Conservation (phyloP, 352 stramenopile species). For the Globisporangium cystogenes region DNA sequence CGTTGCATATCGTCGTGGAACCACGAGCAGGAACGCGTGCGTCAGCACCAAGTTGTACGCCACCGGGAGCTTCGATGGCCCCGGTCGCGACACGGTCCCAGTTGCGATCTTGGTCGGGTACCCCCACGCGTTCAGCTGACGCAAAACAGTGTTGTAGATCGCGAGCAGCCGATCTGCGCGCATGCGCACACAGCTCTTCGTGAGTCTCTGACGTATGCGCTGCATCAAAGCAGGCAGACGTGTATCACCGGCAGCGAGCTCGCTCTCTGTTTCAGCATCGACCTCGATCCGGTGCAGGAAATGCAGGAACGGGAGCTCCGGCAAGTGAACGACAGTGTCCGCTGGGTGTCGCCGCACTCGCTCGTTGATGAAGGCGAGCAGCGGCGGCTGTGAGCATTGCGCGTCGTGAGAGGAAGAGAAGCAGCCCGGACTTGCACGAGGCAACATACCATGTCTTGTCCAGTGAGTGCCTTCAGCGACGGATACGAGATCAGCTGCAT, state of each 20-base stretch:
- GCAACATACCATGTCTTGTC: conserved; percentile 33
- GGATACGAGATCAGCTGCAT: conserved; percentile 85
- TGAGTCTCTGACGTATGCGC: no score
- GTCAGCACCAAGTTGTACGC: conserved; percentile 80
- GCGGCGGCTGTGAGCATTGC: conserved; percentile 37
- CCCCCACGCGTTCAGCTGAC: conserved; percentile 28
- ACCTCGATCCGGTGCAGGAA: conserved; percentile 63
- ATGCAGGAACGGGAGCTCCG: conserved; percentile 66
- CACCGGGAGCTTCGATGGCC: conserved; percentile 19
- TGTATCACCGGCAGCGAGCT: conserved; percentile 30
- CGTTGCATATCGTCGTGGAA: conserved; percentile 44
- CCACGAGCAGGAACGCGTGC: conserved; percentile 58
- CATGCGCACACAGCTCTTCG: no score
- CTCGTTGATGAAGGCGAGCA: conserved; percentile 70
- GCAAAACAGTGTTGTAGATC: conserved; percentile 45
- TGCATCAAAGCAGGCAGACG: no score
- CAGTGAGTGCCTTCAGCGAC: conserved; percentile 60
- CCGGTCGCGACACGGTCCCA: no score
- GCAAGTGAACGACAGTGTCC: conserved; percentile 40
- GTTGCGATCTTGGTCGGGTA: conserved; percentile 15
- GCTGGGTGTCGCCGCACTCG: conserved; percentile 27
- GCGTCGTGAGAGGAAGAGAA: background rate
- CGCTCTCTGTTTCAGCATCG: conserved; percentile 18
- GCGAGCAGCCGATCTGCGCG: conserved; percentile 25
- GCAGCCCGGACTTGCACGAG: no score